Evolutionary conservation across 2,329 filamentous ascomycete genomes (phyloP).

Genomic region (Tolypocladium tropicale): DNA sequence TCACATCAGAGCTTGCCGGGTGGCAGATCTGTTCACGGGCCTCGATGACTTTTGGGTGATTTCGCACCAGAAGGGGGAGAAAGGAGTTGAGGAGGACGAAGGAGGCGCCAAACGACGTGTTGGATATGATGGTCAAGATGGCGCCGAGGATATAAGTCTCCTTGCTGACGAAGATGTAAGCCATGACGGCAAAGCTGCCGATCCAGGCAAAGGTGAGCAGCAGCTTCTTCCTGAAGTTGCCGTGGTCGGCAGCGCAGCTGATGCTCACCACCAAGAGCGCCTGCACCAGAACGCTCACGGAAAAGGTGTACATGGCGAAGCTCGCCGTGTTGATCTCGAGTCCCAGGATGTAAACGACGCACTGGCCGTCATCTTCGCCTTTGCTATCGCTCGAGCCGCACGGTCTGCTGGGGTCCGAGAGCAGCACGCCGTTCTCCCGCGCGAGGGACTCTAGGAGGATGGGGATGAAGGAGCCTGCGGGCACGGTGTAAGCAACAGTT

Average conservation of each 20-base stretch:
- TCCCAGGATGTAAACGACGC: constrained; percentile 73
- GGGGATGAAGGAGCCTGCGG: constrained; percentile 79
- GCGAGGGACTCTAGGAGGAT: constrained; percentile 91
- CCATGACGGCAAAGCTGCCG: constrained; percentile 76
- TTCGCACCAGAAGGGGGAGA: constrained; percentile 77
- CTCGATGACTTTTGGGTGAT: constrained; percentile 53
- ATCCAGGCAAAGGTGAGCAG: constrained; percentile 75
- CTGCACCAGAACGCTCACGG: constrained; percentile 80
- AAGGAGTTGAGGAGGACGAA: constrained; percentile 96
- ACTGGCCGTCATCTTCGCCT: constrained; percentile 50
- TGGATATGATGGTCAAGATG: constrained; percentile 77
- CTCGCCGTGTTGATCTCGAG: constrained; percentile 88
- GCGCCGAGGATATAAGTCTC: constrained; percentile 71
- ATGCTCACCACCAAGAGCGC: constrained; percentile 90
- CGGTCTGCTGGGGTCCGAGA: constrained; percentile 64
- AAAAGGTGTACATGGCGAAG: constrained; percentile 98
- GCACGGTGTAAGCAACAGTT: background rate
- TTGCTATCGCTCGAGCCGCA: constrained; percentile 58
- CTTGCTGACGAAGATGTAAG: constrained; percentile 70
- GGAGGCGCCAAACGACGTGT: constrained; percentile 88
- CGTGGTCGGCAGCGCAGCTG: constrained; percentile 91
- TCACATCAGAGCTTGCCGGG: constrained; percentile 17
- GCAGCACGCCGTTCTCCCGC: constrained; percentile 79
- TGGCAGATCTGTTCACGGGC: constrained; percentile 19
- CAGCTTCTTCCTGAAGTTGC: constrained; percentile 80